Evolutionary conservation across 23 red algal species (phyloP), one percentile per base, ranked within the genome.

Genomic region (Gracilaria vermiculophylla): DNA sequence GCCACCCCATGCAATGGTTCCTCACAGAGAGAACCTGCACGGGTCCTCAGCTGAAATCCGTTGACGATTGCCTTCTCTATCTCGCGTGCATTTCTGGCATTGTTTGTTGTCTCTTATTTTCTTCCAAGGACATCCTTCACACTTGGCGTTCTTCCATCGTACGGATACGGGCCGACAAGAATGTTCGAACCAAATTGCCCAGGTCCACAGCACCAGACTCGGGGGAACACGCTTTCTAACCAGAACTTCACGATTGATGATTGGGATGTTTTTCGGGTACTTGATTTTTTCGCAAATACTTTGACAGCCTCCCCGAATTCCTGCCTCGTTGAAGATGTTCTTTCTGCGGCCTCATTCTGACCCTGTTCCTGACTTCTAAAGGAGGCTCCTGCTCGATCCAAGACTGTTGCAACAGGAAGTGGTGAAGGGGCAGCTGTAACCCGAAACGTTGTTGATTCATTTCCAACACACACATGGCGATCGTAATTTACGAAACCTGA

Each of bases 1-100:
- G 44, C 88, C 15, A 98, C 97, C 29, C 93, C 97, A 82, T 95
- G 90, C 88, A 99, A 55, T 23, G 97, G 89, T 76, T 99, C 97
- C 31, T 99, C 97, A 77, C 90, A 95, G 12, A 99, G 76, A 13
- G 97, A 93, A 3, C 97, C 97, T 62, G 93, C 84, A 50, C 41
- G 57, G 9, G 62, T 83, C n/a, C 88, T 91, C 34, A 96, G 36
- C 55, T 99, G 97, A 80, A 99, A 99, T 29, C 92, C 97, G 12
- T 93, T 82, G 29, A 99, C 82, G 3, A 99, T 81, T 28, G 85
- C 80, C 62, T 94, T 91, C 67, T 90, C 80, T 41, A 89, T 33
- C 73, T 92, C 86, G 16, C 50, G 62, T 39, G 47, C 33, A 61
- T 50, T 36, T 3, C 34, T 25, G 40, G 56, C 47, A 84, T 24